These are phyloP conservation scores for Salix suchowensis DNA, from an alignment of 345 rosid genomes.

Conservation along the genomic window DNA sequence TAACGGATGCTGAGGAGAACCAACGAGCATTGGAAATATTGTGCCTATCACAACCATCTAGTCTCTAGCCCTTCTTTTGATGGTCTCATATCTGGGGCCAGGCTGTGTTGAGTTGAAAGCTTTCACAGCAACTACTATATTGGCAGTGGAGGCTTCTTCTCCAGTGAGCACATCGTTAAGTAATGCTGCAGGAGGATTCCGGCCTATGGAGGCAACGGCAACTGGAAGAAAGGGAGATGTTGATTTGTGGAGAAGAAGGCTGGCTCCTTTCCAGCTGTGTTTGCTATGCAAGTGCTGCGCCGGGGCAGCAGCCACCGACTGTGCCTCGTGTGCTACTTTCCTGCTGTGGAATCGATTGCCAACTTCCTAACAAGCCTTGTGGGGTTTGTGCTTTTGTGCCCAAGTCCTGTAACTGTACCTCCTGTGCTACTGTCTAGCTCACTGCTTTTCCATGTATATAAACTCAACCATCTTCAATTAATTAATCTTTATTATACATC, in stretches of 20 bases:
- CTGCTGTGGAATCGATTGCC: slow-evolving; percentile 65
- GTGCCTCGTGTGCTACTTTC: slow-evolving; percentile 52
- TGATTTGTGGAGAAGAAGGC: slow-evolving; percentile 16
- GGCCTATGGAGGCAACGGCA: background rate
- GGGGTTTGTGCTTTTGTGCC: slow-evolving; percentile 85
- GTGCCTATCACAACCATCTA: background rate
- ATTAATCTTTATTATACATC: background rate
- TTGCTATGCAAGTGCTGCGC: slow-evolving; percentile 63
- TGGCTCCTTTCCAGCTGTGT: slow-evolving; percentile 58
- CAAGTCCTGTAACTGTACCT: slow-evolving; percentile 51
- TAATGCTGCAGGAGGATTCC: background rate
- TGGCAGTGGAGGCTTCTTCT: background rate
- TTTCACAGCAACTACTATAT: background rate
- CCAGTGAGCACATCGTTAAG: background rate
- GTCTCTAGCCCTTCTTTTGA: background rate
- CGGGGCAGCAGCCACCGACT: slow-evolving; percentile 20
- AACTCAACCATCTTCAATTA: too few relatives aligned
- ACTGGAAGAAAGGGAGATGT: background rate
- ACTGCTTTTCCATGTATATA: background rate
- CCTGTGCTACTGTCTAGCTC: slow-evolving; percentile 24
- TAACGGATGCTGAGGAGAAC: background rate
- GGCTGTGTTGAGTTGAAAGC: background rate
- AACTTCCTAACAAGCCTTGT: slow-evolving; percentile 66
- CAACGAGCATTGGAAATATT: background rate
- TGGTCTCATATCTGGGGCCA: background rate